Evolutionary conservation across 2,329 filamentous ascomycete species (phyloP), one percentile per base, ranked within the genome.

Genomic region (Rhynchosporium agropyri): DNA sequence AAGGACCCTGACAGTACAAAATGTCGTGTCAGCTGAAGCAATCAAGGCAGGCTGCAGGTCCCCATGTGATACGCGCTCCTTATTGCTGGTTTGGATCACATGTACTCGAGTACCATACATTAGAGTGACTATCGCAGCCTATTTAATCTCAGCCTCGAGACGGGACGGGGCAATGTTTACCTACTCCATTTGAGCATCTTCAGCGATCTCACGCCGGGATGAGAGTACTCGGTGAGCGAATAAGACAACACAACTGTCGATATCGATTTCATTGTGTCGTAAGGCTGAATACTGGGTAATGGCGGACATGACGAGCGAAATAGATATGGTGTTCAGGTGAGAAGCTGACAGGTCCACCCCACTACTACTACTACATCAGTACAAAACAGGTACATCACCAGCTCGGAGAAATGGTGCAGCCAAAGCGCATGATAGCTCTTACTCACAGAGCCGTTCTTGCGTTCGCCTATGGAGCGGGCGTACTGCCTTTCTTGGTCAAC

Each of bases 301-400:
- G 43, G 4, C 38, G 60, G 15, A 26, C 31, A 12, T 7, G 15
- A 45, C 20, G 36, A 54, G 38, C 46, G 46, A 58, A 53, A 6
- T 36, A 10, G 33, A 36, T 53, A 48, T 45, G 55, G 42, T 48
- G 61, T 56, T 63, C 56, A 63, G 56, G 56, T 63, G 55, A 63
- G 61, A 63, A 62, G 60, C 60, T 62, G 60, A 62, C 36, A 33
- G 33, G 38, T 33, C 50, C 50, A 31, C 36, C 50, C 15, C 49
- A 51, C 29, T 15, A 20, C 20, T 20, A 49, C 26, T 26, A 49
- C 26, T n/a, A 49, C 46, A 49, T 10, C 26, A 36, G 33, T 36
- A 10, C 33, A 36, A 5, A 6, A 36, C 33, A 36, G 33, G 5
- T 36, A 10, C 33, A 36, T 53, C 50, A 53, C 43, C 43, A 20